A percentile compares a stretch with the other conserved stretches of the same genome.
These are phyloP conservation scores for Phaseolus coccineus DNA, from an alignment of 331 rosid species.

Conservation along the genomic window DNA sequence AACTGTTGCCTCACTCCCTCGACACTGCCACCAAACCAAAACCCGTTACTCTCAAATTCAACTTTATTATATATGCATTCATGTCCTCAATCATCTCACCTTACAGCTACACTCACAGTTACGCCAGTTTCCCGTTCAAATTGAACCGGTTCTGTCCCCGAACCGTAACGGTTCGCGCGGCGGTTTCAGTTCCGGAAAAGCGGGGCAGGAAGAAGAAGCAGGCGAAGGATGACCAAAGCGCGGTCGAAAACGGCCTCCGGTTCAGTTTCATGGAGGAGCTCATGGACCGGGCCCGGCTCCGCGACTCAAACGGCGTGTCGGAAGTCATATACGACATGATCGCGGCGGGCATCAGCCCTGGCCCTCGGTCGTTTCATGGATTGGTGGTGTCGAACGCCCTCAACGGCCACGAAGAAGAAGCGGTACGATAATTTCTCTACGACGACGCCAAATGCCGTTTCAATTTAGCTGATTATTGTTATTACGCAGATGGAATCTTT, in stretches of 20 bases:
- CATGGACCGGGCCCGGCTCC: constrained; percentile 81
- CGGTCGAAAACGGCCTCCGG: constrained; percentile 77
- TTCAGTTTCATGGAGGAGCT: constrained; percentile 97
- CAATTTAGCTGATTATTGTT: constrained; percentile 6
- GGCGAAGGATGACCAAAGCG: constrained; percentile 58
- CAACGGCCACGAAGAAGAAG: constrained; percentile 76
- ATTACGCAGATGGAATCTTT: constrained; percentile 74
- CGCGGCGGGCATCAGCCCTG: constrained; percentile 91
- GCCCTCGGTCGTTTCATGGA: constrained; percentile 95
- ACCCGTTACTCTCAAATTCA: background rate
- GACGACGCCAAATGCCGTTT: background rate
- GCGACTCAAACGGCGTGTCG: constrained; percentile 71
- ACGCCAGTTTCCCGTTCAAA: constrained; percentile 41
- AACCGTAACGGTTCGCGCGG: constrained; percentile 53
- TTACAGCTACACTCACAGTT: constrained; percentile 7
- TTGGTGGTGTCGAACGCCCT: constrained; percentile 78
- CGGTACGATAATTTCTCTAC: constrained; percentile 53
- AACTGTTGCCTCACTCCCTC: background rate
- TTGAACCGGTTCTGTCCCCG: constrained; percentile 37
- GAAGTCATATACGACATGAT: constrained; percentile 92
- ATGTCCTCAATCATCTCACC: constrained; percentile 58
- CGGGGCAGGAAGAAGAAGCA: constrained; percentile 70
- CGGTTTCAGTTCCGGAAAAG: constrained; percentile 63
- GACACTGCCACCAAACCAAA: constrained; percentile 17
- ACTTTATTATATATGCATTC: constrained; percentile 34